A percentile compares a stretch with the other conserved stretches of the same genome.
Evolutionary conservation across 257 asterid genomes (phyloP).

Genomic region (Prunella vulgaris): DNA sequence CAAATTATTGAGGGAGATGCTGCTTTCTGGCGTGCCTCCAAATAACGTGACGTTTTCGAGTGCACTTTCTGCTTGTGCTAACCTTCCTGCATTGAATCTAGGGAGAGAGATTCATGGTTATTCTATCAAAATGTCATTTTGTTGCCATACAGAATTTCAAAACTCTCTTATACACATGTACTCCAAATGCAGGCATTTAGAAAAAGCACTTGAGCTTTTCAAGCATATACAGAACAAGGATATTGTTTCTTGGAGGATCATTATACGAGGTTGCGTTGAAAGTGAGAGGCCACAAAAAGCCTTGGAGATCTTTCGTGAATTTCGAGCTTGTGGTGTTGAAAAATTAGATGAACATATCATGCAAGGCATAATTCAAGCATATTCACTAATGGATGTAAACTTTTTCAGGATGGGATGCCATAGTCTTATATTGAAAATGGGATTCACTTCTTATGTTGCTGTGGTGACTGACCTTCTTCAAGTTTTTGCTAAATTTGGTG

Average conservation of each 20-base stretch:
- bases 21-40: conserved; percentile 39
- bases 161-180: conserved; percentile 67
- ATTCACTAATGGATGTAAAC: conserved; percentile 35
- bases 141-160: conserved; percentile 29
- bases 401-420: conserved; percentile 45
- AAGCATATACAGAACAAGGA: conserved; percentile 47
- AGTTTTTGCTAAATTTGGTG: conserved; percentile 49
- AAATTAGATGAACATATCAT: conserved; percentile 45
- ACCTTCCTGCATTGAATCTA: conserved; percentile 35
- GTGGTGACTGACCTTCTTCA: conserved; percentile 64
- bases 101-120: conserved; percentile 77
- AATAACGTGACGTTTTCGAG: conserved; percentile 58
- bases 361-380: conserved; percentile 44
- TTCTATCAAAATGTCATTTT: conserved; percentile 38
- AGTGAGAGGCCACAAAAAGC: conserved; percentile 39
- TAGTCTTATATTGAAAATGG: conserved; percentile 48
- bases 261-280: conserved; percentile 47
- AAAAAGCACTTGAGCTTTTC: conserved; percentile 44
- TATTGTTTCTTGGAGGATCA: conserved; percentile 74
- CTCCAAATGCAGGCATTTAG: conserved; percentile 51
- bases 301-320: conserved; percentile 38
- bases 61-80: conserved; percentile 63
- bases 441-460: conserved; percentile 35
- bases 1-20: conserved; percentile 47
- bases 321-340: conserved; percentile 39